Evolutionary conservation across 768 basidiomycete species (phyloP).

Genomic region (Lentinula sp.): DNA sequence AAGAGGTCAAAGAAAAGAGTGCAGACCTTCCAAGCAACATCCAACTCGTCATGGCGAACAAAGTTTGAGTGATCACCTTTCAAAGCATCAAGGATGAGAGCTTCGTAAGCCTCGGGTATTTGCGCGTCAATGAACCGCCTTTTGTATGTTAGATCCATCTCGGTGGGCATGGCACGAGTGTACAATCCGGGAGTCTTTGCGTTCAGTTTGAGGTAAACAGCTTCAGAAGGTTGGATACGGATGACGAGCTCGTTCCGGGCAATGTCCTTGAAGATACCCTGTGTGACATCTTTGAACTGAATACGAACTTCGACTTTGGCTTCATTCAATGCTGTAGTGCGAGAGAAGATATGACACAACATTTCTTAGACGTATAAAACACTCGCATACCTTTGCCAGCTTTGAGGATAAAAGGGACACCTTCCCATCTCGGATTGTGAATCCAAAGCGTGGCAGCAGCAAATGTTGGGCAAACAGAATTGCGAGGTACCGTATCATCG

Average conservation of each 20-base stretch:
- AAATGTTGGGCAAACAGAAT: slow-evolving; percentile 91
- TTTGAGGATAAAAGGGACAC: slow-evolving; percentile 97
- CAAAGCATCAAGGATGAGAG: slow-evolving; percentile 90
- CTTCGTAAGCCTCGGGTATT: slow-evolving; percentile 97
- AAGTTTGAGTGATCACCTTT: slow-evolving; percentile 99
- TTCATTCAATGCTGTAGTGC: slow-evolving; percentile 79
- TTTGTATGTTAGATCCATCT: slow-evolving; percentile 99
- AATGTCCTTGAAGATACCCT: slow-evolving; percentile 95
- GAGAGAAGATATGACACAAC: slow-evolving; percentile 6
- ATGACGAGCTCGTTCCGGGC: slow-evolving; percentile 96
- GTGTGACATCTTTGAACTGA: slow-evolving; percentile 96
- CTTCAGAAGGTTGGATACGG: slow-evolving; percentile 94
- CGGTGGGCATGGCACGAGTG: slow-evolving; percentile 87
- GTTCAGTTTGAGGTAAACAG: slow-evolving; percentile 96
- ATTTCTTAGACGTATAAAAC: neutral
- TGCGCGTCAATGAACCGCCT: slow-evolving; percentile 83
- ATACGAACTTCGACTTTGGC: slow-evolving; percentile 98
- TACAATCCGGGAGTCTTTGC: slow-evolving; percentile 88
- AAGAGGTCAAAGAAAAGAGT: slow-evolving; percentile 4
- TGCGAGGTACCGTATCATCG: slow-evolving; percentile 89
- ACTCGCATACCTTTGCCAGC: slow-evolving; percentile 83
- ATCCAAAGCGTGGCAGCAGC: slow-evolving; percentile 89
- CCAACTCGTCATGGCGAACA: slow-evolving; percentile 95
- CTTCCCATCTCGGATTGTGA: slow-evolving; percentile 96
- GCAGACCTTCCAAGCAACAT: slow-evolving; percentile 92